These are phyloP conservation scores for Amphicarpaea edgeworthii DNA, from an alignment of 306 rosid genomes.

Conservation along the genomic window DNA sequence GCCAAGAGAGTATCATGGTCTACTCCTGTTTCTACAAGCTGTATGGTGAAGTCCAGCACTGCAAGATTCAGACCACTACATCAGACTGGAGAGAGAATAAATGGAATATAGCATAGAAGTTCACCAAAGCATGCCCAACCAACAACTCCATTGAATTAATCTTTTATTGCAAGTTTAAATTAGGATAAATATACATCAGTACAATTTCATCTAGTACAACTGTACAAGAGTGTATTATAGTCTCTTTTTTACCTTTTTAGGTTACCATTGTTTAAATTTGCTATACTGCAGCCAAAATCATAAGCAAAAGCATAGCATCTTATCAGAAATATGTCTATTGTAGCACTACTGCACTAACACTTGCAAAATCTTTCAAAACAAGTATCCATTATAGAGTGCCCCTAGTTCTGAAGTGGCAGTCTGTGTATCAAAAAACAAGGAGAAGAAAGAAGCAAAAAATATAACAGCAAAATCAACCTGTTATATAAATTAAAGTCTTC, in stretches of 20 bases:
- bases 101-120: conserved; percentile 5
- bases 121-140: conserved; percentile 34
- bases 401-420: neutral
- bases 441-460: conserved; percentile 17
- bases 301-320: conserved; percentile 1
- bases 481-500: neutral
- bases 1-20: conserved; percentile 83
- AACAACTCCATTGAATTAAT: conserved; percentile 24
- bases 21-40: conserved; percentile 81
- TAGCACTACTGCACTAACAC: conserved; percentile 7
- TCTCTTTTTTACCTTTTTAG: neutral
- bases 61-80: conserved; percentile 56
- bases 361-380: neutral
- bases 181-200: conserved; percentile 23
- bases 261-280: neutral
- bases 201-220: conserved; percentile 4
- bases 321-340: neutral
- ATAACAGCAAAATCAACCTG: neutral
- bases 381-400: neutral
- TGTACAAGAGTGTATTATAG: neutral
- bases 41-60: conserved; percentile 91
- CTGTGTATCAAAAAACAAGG: neutral
- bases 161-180: conserved; percentile 6
- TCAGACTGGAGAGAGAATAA: conserved; percentile 38
- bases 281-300: conserved; percentile 5